phyloP scores from a whole-genome alignment of 2,329 filamentous ascomycete genomes.

The Trichoderma sp. region DNA sequence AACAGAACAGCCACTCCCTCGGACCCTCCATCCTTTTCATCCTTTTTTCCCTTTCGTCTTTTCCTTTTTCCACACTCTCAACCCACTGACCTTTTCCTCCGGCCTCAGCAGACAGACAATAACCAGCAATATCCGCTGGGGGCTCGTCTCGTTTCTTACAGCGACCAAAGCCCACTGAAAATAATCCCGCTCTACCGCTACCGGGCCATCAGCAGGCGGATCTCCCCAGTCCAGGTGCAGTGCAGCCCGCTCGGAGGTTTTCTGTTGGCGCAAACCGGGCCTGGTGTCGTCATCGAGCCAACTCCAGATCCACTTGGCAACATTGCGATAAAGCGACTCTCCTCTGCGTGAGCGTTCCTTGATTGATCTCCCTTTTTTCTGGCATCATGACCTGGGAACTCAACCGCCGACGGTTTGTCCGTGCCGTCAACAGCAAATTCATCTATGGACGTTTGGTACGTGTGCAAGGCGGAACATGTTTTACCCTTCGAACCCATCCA shows the following conservation, averaged over 20 bases:
- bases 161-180: background rate
- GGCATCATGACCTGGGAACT: constrained; percentile 57
- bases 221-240: background rate
- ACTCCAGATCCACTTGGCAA: constrained; percentile 11
- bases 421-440: constrained; percentile 63
- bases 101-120: background rate
- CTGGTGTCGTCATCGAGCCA: constrained; percentile 12
- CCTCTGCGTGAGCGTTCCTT: background rate
- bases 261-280: constrained; percentile 1
- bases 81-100: background rate
- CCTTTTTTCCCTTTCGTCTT: background rate
- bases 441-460: constrained; percentile 72
- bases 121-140: background rate
- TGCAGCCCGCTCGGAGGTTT: constrained; percentile 5
- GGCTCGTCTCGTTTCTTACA: background rate
- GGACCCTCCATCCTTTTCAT: background rate
- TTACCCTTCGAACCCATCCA: background rate
- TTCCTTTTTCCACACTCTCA: background rate
- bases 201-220: background rate
- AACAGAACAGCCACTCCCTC: background rate
- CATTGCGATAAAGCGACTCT: background rate
- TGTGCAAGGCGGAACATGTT: constrained; percentile 27
- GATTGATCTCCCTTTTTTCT: background rate
- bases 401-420: constrained; percentile 58
- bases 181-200: background rate